Evolutionary conservation across 129 eudicot genomes (phyloP).

Genomic region (Flaveria linearis): DNA sequence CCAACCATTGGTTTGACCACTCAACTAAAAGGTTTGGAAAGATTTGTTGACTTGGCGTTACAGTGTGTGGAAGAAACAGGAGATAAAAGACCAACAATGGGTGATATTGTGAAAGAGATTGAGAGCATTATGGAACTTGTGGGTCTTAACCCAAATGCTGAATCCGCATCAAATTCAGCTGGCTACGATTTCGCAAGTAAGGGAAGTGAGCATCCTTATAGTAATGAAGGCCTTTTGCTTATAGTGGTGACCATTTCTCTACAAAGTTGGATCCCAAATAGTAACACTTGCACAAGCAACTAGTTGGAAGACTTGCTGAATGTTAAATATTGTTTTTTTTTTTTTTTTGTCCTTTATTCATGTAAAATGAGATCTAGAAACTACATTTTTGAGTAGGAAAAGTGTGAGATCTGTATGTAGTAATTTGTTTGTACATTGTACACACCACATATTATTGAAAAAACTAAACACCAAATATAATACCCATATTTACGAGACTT

Average conservation of each 20-base stretch:
- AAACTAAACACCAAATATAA: too few relatives aligned
- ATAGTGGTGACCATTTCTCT: conserved; percentile 43
- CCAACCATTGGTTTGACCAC: conserved; percentile 47
- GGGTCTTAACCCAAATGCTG: conserved; percentile 61
- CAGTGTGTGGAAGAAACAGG: conserved; percentile 66
- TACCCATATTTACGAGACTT: too few relatives aligned
- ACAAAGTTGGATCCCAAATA: conserved; percentile 43
- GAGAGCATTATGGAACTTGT: conserved; percentile 52
- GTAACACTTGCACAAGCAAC: conserved; percentile 9
- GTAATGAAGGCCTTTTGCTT: conserved; percentile 43
- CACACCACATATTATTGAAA: too few relatives aligned
- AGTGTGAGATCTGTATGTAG: conserved; percentile 12
- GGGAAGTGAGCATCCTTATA: conserved; percentile 53
- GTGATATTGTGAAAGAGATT: conserved; percentile 73
- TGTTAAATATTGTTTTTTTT: not conserved
- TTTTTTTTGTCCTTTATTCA: conserved; percentile 2
- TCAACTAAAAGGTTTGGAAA: conserved; percentile 52
- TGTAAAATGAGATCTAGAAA: conserved; percentile 20
- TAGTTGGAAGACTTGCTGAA: not conserved
- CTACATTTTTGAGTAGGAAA: not conserved
- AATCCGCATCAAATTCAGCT: conserved; percentile 49
- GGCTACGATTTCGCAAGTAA: conserved; percentile 28
- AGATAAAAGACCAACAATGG: conserved; percentile 67
- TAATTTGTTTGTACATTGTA: not conserved
- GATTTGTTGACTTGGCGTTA: conserved; percentile 66